Evolutionary conservation across 1,284 basidiomycete genomes (phyloP), one percentile per base, ranked within the genome.

Genomic region (Rhodotorula sp.): DNA sequence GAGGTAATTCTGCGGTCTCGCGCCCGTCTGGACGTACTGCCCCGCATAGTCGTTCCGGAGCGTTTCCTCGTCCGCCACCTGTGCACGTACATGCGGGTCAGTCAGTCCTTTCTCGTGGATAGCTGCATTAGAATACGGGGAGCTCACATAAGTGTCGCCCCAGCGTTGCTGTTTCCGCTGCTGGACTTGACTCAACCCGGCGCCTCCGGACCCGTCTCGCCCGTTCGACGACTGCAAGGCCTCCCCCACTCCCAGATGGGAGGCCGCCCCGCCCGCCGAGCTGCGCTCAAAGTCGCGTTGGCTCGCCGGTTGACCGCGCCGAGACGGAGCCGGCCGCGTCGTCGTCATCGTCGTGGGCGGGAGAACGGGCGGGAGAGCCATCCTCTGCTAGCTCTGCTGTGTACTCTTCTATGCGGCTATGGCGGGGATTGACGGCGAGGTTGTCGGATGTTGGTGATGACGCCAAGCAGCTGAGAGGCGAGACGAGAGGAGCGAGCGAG

Each of bases 1-100:
- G 21, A 97, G 90, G 87, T 89, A 92, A 79, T 96, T 89, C 81
- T 94, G 92, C 3, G 93, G 92, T 88, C 92, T 92, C 76, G 92
- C 89, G 14, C 93, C 93, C 3, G 90, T 87, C 75, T 92, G 89
- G 57, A 95, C 92, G 81, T 96, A 98, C 77, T 90, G 85, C 81
- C 91, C 89, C 2, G 91, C 92, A 79, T 97, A 96, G 83, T 98
- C 94, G 80, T 97, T 98, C 65, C 94, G 86, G 60, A 99, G 90
- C 0, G 93, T 96, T 80, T 97, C 93, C 80, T 97, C 96, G 76
- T 93, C 90, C 2, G 65, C 58, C 8, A 67, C 54, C 73, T 77
- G 65, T 18, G 15, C 10, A 23, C 34, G 21, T n/a, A n/a, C n/a
- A n/a, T n/a, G n/a, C n/a, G n/a, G n/a, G n/a, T n/a, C n/a, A n/a